phyloP scores from a whole-genome alignment of 208 protist species.

The Crithidia expoeki region DNA sequence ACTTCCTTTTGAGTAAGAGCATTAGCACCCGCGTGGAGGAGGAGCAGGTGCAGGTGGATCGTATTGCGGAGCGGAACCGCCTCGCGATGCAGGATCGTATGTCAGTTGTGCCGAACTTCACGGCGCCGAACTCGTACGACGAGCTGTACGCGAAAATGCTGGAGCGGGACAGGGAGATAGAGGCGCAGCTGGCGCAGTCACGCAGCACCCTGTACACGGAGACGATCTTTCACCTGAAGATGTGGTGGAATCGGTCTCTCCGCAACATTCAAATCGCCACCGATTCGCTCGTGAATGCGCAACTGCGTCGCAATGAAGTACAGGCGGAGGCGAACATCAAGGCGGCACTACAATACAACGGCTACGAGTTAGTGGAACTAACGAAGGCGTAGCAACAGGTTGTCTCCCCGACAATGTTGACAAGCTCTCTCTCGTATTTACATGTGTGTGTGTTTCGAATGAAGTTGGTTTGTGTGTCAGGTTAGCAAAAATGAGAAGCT shows the following conservation, averaged over 20 bases:
- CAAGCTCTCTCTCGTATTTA: too few relatives aligned
- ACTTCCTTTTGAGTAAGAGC: slow-evolving; percentile 77
- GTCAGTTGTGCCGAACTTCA: slow-evolving; percentile 59
- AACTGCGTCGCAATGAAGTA: slow-evolving; percentile 47
- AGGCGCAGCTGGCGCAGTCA: slow-evolving; percentile 41
- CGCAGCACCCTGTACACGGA: slow-evolving; percentile 81
- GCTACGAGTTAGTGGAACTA: slow-evolving; percentile 66
- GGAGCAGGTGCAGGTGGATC: slow-evolving; percentile 57
- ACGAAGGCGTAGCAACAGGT: slow-evolving; percentile 21
- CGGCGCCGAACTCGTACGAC: slow-evolving; percentile 74
- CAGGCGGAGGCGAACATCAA: slow-evolving; percentile 53
- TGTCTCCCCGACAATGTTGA: too few relatives aligned
- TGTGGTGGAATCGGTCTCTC: slow-evolving; percentile 87
- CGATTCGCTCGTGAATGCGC: slow-evolving; percentile 35
- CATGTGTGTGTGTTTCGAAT: not conserved
- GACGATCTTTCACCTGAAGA: slow-evolving; percentile 68
- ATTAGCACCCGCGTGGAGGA: slow-evolving; percentile 64
- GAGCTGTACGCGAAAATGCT: slow-evolving; percentile 76
- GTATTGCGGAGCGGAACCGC: slow-evolving; percentile 52
- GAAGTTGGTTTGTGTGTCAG: too few relatives aligned
- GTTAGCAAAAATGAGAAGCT: too few relatives aligned
- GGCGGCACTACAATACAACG: slow-evolving; percentile 51
- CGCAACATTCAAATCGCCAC: slow-evolving; percentile 70
- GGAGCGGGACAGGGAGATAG: slow-evolving; percentile 56
- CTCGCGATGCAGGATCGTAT: slow-evolving; percentile 48